Conservation (phyloP, 176 grass and related monocot species). For the Urochloa ruziziensis region DNA sequence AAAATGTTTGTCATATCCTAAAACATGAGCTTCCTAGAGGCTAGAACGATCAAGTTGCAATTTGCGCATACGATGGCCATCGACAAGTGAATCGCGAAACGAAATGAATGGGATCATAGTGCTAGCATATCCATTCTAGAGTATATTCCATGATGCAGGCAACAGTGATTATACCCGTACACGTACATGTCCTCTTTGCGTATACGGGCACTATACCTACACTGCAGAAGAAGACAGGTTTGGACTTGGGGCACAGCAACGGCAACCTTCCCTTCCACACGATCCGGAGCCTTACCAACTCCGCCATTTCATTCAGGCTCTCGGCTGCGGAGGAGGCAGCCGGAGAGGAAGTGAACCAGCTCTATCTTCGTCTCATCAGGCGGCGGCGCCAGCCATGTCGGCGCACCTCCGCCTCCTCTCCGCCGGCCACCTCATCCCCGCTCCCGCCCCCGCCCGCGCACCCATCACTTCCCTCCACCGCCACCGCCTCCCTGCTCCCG, state of each 20-base stretch:
- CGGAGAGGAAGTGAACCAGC: background rate
- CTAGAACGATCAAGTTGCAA: no score
- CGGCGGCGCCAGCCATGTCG: slow-evolving; percentile 32
- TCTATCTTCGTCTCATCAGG: background rate
- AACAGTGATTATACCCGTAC: background rate
- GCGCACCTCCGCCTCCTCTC: slow-evolving; percentile 44
- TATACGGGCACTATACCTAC: background rate
- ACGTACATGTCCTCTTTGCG: background rate
- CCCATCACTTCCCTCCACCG: background rate
- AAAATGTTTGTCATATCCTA: background rate
- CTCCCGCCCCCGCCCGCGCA: background rate
- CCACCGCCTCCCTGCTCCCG: background rate
- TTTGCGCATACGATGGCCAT: no score
- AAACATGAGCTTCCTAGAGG: no score
- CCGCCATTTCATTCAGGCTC: background rate
- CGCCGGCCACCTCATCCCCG: background rate
- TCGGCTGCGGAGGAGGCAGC: background rate
- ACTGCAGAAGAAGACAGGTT: no score
- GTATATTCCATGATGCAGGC: background rate
- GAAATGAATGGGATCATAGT: no score
- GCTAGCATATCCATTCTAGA: no score
- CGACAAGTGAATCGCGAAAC: no score
- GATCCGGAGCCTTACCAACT: background rate
- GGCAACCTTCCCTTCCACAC: background rate
- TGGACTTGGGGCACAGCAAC: no score